Evolutionary conservation across 306 rosid genomes (phyloP).

Genomic region (Ammopiptanthus mongolicus): DNA sequence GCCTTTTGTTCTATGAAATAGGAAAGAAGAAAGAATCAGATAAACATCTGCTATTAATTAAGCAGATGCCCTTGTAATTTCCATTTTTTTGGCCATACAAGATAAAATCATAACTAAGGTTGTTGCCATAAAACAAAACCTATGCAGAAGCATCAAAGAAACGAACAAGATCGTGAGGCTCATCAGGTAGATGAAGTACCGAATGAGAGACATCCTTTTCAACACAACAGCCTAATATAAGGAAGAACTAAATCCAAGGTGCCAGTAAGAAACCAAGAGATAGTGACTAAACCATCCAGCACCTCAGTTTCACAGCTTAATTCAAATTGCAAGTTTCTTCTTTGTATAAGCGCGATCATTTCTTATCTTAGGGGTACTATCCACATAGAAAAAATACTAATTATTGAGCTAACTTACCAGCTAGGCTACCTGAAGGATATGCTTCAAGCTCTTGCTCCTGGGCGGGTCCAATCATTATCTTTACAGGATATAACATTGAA

Average conservation of each 20-base stretch:
- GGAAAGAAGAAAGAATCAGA: background rate
- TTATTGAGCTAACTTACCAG: slow-evolving; percentile 45
- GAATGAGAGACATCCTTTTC: slow-evolving; percentile 14
- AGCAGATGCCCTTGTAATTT: background rate
- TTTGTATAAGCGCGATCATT: background rate
- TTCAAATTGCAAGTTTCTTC: slow-evolving; percentile 10
- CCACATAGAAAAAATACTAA: background rate
- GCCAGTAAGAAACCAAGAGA: background rate
- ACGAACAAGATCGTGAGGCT: background rate
- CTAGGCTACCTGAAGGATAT: slow-evolving; percentile 59
- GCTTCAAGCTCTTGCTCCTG: slow-evolving; percentile 94
- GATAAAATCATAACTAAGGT: too few relatives aligned
- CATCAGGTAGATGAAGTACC: background rate
- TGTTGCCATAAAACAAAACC: slow-evolving; percentile 3
- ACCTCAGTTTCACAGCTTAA: slow-evolving; percentile 11
- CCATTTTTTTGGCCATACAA: too few relatives aligned
- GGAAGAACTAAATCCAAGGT: slow-evolving; percentile 3
- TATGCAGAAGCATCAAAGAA: slow-evolving; percentile 11
- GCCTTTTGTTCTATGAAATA: background rate
- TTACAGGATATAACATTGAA: slow-evolving; percentile 83
- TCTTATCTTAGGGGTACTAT: background rate
- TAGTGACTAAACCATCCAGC: slow-evolving; percentile 6
- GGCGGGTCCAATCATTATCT: slow-evolving; percentile 67
- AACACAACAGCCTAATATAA: background rate
- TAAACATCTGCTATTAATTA: background rate